phyloP scores from a whole-genome alignment of 106 monocot genomes.

The Dendrobium catenatum region DNA sequence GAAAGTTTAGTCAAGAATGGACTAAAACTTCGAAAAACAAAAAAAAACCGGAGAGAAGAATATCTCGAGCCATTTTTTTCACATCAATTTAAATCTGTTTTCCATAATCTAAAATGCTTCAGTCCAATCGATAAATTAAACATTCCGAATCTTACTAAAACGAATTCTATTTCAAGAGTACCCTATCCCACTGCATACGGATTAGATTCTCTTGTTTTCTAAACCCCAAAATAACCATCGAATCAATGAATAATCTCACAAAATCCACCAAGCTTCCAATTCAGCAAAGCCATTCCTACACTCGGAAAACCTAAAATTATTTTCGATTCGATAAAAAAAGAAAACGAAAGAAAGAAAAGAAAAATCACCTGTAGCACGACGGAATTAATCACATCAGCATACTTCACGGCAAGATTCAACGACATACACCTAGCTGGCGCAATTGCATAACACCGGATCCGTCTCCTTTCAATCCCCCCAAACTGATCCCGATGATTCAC shows the following conservation, averaged over 20 bases:
- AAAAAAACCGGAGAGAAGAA: no score
- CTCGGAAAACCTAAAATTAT: neutral
- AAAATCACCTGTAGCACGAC: constrained; percentile 59
- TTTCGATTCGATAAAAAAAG: neutral
- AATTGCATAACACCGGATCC: constrained; percentile 53
- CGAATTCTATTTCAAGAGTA: no score
- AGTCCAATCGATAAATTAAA: neutral
- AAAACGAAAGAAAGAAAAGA: neutral
- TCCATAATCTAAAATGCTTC: neutral
- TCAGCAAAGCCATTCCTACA: neutral
- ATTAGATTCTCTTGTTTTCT: no score
- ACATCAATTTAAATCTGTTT: neutral
- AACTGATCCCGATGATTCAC: constrained; percentile 50
- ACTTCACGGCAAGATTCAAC: constrained; percentile 85
- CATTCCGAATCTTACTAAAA: no score
- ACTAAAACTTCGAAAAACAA: neutral
- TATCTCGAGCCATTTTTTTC: no score
- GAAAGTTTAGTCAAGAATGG: neutral
- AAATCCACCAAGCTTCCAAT: neutral
- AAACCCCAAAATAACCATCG: neutral
- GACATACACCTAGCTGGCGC: constrained; percentile 90
- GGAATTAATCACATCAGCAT: constrained; percentile 79
- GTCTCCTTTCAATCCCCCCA: constrained; percentile 46
- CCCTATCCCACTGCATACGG: neutral
- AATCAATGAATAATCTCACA: neutral